Evolutionary conservation across 225 moss, liverwort and hornwort species (phyloP).

Genomic region (Bryum argenteum): DNA sequence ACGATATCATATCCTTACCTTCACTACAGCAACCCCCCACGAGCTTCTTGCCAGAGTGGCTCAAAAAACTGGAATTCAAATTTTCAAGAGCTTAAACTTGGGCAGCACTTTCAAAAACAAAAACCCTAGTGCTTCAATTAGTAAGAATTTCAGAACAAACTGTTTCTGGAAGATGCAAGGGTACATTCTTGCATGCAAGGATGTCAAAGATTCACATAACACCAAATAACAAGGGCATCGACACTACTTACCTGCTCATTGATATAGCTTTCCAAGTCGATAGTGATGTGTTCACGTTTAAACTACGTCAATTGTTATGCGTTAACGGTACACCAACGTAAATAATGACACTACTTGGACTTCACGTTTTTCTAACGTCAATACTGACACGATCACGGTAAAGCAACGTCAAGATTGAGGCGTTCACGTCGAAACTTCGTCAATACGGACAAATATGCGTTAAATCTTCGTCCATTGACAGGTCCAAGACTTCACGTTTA

Average conservation of each 20-base stretch:
- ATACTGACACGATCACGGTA: too few relatives aligned
- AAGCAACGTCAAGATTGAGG: too few relatives aligned
- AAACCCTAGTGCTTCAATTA: background rate
- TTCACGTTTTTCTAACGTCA: too few relatives aligned
- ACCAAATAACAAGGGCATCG: background rate
- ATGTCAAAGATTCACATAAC: background rate
- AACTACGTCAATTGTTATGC: too few relatives aligned
- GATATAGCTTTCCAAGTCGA: slow-evolving; percentile 94
- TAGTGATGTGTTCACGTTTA: too few relatives aligned
- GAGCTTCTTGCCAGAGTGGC: slow-evolving; percentile 10
- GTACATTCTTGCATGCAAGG: background rate
- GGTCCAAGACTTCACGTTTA: too few relatives aligned
- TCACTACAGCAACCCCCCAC: background rate
- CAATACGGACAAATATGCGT: too few relatives aligned
- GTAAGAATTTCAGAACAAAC: background rate
- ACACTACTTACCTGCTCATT: slow-evolving; percentile 67
- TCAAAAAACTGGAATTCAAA: slow-evolving; percentile 15
- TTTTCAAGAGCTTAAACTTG: background rate
- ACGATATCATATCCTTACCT: background rate
- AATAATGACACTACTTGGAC: too few relatives aligned
- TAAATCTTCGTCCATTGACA: too few relatives aligned
- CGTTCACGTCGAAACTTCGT: too few relatives aligned
- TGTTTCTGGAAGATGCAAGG: background rate
- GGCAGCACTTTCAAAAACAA: too few relatives aligned
- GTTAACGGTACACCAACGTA: too few relatives aligned